These are phyloP conservation scores for Clitopilus hobsonii DNA, from an alignment of 768 basidiomycete genomes.

Conservation along the genomic window DNA sequence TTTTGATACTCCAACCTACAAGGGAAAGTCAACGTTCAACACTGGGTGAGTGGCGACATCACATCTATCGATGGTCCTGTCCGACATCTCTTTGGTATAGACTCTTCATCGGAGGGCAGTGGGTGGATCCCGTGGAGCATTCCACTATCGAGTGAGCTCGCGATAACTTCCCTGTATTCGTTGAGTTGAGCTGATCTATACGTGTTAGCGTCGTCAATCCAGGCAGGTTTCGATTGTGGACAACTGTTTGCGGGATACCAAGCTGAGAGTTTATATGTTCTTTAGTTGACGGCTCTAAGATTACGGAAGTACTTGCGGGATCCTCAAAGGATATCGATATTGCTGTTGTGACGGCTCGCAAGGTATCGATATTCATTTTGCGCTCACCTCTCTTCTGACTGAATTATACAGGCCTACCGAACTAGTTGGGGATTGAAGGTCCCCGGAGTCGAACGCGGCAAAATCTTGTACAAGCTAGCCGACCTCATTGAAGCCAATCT, in stretches of 20 bases:
- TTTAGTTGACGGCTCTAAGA: conserved; percentile 58
- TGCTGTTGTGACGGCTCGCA: conserved; percentile 29
- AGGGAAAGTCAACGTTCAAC: neutral
- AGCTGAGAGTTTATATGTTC: too few species aligned
- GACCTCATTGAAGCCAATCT: conserved; percentile 55
- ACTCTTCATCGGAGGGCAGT: conserved; percentile 70
- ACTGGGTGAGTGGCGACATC: neutral
- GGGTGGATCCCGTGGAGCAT: conserved; percentile 49
- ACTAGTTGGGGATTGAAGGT: conserved; percentile 65
- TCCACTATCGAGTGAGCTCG: conserved; percentile 58
- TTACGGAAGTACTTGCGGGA: conserved; percentile 55
- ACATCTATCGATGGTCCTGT: neutral
- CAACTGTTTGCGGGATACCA: conserved; percentile 1
- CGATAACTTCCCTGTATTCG: neutral
- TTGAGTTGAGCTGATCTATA: neutral
- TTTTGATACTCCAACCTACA: conserved; percentile 1
- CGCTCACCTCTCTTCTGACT: neutral
- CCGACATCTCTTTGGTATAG: conserved; percentile 22
- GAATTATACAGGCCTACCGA: conserved; percentile 31
- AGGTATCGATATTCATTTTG: neutral
- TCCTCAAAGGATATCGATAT: conserved; percentile 68
- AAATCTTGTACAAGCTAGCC: conserved; percentile 59
- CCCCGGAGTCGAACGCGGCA: conserved; percentile 47
- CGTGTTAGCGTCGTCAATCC: conserved; percentile 1
- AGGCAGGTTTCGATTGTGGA: conserved; percentile 6